Base-by-base conservation (phyloP, 371 early-diverging fungal genomes). In the Chytridium lagenaria region DNA sequence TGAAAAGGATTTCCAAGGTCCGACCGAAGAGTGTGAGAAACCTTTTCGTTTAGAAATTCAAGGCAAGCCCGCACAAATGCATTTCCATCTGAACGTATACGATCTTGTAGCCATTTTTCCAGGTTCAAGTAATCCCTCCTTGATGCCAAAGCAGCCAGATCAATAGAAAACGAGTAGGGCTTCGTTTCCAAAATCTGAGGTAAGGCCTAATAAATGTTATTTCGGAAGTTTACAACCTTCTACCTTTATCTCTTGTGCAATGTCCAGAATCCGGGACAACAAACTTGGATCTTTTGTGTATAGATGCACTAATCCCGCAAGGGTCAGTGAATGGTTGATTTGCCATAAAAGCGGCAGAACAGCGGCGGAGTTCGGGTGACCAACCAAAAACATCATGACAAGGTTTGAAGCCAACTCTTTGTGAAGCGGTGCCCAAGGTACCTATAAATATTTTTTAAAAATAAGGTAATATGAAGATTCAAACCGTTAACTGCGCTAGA, bases 91-190 rank as follows among this genome's bases (percentile, higher is more conserved):
- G 90, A 84, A 2, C 72, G 59, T 2, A 93, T 86, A 59, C 90
- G 88, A 55, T 93, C 94, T 68, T 85, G 89, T 26, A 96, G 81
- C 95, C 95, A 96, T 77, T 92, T 94, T 70, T 95, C 96, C 2
- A 96, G 78, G 63, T 92, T 94, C 0, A 96, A 80, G 67, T 89
- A 90, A 70, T 94, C 93, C 37, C 93, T 81, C 15, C 93, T 87
- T 2, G 91, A 90, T 15, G 96, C 94, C 16, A 96, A 80, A 0
- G 93, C 89, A 19, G 95, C 95, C 34, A 96, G 78, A 64, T 95
- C 96, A 59, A 96, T 91, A 0, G 93, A 80, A 77, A 95, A 95
- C 16, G 83, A 75, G 71, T 87, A 91, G 0, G 90, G 87, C 68
- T 90, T 89, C 22, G 86, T 80, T 63, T 92, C 91, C 49, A 95